Conservation (phyloP, 2,329 filamentous ascomycete species). For the Fusarium chuoi region DNA sequence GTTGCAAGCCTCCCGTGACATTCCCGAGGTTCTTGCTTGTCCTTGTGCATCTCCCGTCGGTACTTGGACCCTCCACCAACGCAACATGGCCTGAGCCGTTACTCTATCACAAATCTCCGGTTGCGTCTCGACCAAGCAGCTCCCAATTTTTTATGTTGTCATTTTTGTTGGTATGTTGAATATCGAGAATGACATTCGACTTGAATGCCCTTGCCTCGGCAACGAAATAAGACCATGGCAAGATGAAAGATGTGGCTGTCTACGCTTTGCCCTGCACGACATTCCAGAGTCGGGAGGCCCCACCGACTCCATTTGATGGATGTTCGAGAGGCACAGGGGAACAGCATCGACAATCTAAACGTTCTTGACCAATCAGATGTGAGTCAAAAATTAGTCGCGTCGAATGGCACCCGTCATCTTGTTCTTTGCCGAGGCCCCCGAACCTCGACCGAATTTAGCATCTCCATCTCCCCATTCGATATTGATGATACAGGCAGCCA, state of each 20-base stretch:
- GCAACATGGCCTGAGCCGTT: conserved; percentile 25
- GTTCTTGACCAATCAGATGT: conserved; percentile 31
- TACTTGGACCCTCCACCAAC: conserved; percentile 37
- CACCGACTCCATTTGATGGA: conserved; percentile 36
- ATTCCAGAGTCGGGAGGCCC: conserved; percentile 38
- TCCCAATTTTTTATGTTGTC: background rate
- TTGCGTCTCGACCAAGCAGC: background rate
- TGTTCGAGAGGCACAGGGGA: conserved; percentile 18
- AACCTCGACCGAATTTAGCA: conserved; percentile 34
- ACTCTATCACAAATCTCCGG: conserved; percentile 12
- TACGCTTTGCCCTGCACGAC: conserved; percentile 42
- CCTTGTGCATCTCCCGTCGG: conserved; percentile 40
- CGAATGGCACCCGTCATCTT: conserved; percentile 18
- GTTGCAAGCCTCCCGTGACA: conserved; percentile 33
- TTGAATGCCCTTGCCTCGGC: background rate
- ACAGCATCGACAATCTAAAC: conserved; percentile 32
- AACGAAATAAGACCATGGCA: conserved; percentile 1
- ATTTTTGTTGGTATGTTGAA: background rate
- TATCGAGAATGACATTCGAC: background rate
- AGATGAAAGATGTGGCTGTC: conserved; percentile 33
- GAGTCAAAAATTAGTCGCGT: background rate
- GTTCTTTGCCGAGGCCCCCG: conserved; percentile 38
- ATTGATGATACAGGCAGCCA: background rate
- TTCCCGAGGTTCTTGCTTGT: conserved; percentile 44
- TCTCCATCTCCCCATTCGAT: conserved; percentile 27